Base-by-base conservation (phyloP, 495 filamentous ascomycete species). In the Glarea lozoyensis region DNA sequence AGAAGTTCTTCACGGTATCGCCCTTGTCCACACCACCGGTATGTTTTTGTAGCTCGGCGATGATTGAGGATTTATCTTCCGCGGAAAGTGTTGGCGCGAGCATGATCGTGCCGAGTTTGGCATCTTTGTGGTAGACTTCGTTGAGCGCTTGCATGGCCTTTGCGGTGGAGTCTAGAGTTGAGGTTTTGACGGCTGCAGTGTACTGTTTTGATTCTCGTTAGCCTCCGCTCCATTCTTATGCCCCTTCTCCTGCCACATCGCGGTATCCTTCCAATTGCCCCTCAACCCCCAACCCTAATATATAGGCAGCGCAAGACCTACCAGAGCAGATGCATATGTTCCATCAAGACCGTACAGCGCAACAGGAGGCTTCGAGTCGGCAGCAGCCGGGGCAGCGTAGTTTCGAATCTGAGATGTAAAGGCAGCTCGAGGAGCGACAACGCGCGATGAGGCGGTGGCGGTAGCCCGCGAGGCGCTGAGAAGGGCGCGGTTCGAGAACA, bases 321-420 rank as follows among this genome's bases (percentile, higher is more conserved):
- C 92, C 80, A 98, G 73, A 71, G 92, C 92, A 73, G 79, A 86
- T 58, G 92, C 93, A 71, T 98, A 98, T 59, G 90, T 97, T 57
- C 92, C 92, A 65, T 96, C 92, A 67, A 98, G 72, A 48, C 92
- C 92, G 68, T 85, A 98, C 50, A 98, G 73, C 42, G 88, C 77
- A 60, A 96, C 74, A 40, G 92, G 92, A 49, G 89, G 79, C 72
- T 84, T 89, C 59, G 79, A 68, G 36, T 79, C 75, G 59, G 74
- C 65, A 48, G 86, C 72, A 43, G 75, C 69, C 23, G 59, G 42
- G 58, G 77, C 69, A 63, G 92, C 89, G 67, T 87, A 97, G 18
- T 34, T 37, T 17, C 54, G 50, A 37, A 49, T 45, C 27, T 55
- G 52, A 36, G 52, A 48, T n/a, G 41, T 43, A 17, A 33, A 13